Evolutionary conservation across 345 rosid species (phyloP), one percentile per base, ranked within the genome.

Genomic region (Dovyalis caffra): DNA sequence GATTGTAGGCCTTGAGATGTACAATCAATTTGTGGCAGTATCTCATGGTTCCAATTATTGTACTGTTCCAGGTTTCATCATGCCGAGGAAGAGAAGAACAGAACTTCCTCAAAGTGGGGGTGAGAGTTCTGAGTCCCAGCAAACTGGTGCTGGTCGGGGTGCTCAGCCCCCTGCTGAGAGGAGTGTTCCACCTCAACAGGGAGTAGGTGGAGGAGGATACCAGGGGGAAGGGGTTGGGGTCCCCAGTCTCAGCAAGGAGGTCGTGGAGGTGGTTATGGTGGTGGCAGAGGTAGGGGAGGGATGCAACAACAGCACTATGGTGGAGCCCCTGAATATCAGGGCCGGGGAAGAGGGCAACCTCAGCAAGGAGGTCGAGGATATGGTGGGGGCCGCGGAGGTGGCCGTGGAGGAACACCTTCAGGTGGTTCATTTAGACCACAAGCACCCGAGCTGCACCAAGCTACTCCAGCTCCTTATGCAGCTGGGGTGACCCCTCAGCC

Each of bases 391-490:
- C 81, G 86, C 0, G 58, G 86, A 28, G 80, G 82, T 25, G 77
- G 79, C 62, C 74, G 88, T 23, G 91, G 91, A 68, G 95, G 90
- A 75, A 73, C 85, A 25, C 75, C 89, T 80, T 76, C 88, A 69
- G 88, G 88, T 75, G 89, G 88, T 53, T 88, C 85, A 51, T 74
- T 89, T 37, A 89, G 92, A 85, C 80, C 85, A 67, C 82, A 90
- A 65, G 71, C 85, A 81, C 97, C 97, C 95, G 98, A 96, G 91
- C 98, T 88, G 97, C 94, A 87, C 87, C 98, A 96, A 96, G 99
- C 98, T 77, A 91, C 90, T 78, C 87, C 75, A 77, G 87, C 88
- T 81, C 68, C 87, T 80, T 79, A 68, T 78, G 85, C 83, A 79
- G 87, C 91, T 71, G 87, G 71, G 83, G 84, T 86, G 86, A 83